Base-by-base conservation (phyloP, 2,329 filamentous ascomycete genomes). In the Penicillium verrucosum region DNA sequence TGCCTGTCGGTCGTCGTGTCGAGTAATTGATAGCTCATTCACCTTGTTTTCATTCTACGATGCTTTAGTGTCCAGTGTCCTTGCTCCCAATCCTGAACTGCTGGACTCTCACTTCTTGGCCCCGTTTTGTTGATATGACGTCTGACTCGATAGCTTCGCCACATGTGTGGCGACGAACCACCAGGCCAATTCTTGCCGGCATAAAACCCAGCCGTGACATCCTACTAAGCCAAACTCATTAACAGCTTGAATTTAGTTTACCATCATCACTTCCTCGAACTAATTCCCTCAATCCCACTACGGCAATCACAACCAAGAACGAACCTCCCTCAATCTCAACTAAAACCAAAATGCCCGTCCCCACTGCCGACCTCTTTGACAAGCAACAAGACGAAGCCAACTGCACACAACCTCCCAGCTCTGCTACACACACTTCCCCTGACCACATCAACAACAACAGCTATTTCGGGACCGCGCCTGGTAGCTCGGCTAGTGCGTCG, bases 291-390 rank as follows among this genome's bases (percentile, higher is more conserved):
- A 4, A 48, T 8, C 3, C 4, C 21, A 29, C 14, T 34, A 6
- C 30, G 6, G 8, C 47, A 18, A 23, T 7, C 9, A 3, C 21
- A 23, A 54, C 34, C 18, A 11, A 47, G 10, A 14, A n/a, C 3
- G 21, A 21, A 21, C 21, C 21, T 21, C 21, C 21, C 9, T 18
- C 47, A 21, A 29, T 18, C 25, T 29, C 25, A 6, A 51, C 36
- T 41, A 62, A 51, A 21, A 51, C 36, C 44, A 62, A 51, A 21
- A 66, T 66, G 64, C 65, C 65, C 2, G 54, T 66, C 47, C 65
- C 64, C 37, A 64, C 56, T 23, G 58, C 62, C 40, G 57, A 63
- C 5, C 51, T 53, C 32, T 57, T 59, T 51, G 60, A 65, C 47
- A 58, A 56, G 38, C 56, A 64, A 40, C 50, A 59, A 51, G 23